Evolutionary conservation across 495 filamentous ascomycete genomes (phyloP).

Genomic region (Penicillium fimorum): DNA sequence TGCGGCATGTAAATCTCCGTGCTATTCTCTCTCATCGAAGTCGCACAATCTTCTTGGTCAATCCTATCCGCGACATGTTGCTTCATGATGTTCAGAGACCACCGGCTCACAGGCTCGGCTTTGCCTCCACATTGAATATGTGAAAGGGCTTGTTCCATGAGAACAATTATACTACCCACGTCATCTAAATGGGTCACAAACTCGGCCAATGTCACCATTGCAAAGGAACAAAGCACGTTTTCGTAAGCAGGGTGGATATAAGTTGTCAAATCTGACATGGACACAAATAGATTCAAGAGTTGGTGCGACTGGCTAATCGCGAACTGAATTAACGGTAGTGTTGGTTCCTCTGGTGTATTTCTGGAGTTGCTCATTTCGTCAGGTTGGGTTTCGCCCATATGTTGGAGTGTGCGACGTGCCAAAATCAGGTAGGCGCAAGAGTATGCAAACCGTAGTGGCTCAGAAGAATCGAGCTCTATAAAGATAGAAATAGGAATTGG

Average conservation of each 20-base stretch:
- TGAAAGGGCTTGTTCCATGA: slow-evolving; percentile 15
- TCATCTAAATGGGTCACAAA: slow-evolving; percentile 5
- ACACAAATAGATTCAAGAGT: background rate
- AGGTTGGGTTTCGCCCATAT: background rate
- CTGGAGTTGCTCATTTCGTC: background rate
- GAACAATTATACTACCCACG: slow-evolving; percentile 1
- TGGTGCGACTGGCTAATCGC: background rate
- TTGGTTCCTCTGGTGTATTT: background rate
- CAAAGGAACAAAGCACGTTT: background rate
- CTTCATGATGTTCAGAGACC: slow-evolving; percentile 20
- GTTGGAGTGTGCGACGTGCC: background rate
- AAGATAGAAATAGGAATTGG: background rate
- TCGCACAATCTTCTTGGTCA: background rate
- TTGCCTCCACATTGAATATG: slow-evolving; percentile 23
- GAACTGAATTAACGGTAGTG: background rate
- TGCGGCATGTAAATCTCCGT: background rate
- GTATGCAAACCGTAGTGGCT: background rate
- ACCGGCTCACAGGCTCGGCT: slow-evolving; percentile 21
- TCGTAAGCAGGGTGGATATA: background rate
- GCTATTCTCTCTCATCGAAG: background rate
- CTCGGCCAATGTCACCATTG: background rate
- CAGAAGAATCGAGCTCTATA: background rate
- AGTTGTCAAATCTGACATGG: background rate
- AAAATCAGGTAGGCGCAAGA: background rate
- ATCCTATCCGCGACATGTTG: slow-evolving; percentile 12